phyloP scores from a whole-genome alignment of 2,329 filamentous ascomycete genomes.

The Trichoderma simmonsii region DNA sequence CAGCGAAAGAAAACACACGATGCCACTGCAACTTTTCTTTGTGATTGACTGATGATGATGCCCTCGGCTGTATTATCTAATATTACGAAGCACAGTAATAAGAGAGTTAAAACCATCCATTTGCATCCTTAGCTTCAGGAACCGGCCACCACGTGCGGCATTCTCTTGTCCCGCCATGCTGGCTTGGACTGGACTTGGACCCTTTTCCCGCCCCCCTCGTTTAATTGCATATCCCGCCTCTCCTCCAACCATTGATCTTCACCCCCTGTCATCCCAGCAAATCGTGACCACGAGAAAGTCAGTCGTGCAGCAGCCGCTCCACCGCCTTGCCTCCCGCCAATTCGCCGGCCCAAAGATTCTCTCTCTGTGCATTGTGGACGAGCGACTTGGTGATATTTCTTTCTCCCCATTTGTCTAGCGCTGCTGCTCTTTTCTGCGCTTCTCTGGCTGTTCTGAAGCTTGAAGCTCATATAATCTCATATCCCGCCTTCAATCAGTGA shows the following conservation, averaged over 20 bases:
- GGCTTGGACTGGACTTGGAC: neutral
- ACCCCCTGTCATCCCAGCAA: constrained; percentile 1
- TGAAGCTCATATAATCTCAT: neutral
- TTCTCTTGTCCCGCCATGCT: neutral
- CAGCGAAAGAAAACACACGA: neutral
- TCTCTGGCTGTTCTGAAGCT: neutral
- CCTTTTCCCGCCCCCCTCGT: constrained; percentile 15
- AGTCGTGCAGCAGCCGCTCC: constrained; percentile 13
- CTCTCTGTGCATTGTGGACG: neutral
- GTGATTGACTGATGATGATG: too few relatives aligned
- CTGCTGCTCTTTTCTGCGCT: neutral
- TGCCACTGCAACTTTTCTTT: too few relatives aligned
- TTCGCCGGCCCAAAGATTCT: constrained; percentile 1
- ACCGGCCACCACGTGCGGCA: constrained; percentile 12
- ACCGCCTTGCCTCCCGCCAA: constrained; percentile 16
- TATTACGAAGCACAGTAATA: neutral
- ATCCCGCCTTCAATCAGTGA: neutral
- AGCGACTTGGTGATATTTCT: neutral
- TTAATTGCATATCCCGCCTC: constrained; percentile 25
- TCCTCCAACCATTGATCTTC: neutral
- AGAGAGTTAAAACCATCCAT: too few relatives aligned
- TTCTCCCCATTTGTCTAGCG: neutral
- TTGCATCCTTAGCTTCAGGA: constrained; percentile 10
- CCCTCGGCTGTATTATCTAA: neutral
- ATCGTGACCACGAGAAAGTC: neutral